Conservation (phyloP, 2,329 filamentous ascomycete species). For the Phaeosphaeria sp. region DNA sequence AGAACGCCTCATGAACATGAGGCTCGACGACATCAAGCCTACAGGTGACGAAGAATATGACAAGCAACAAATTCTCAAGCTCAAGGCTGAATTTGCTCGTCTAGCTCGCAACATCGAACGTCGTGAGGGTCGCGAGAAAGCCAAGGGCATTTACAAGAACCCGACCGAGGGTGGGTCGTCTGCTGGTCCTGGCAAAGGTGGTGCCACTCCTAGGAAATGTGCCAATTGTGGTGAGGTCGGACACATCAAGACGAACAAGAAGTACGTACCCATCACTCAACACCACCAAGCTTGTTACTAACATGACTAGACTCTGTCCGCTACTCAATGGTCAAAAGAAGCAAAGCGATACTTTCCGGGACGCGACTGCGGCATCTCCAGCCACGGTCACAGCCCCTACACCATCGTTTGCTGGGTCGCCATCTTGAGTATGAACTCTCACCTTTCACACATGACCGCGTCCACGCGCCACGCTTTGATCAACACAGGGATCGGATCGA, state of each 20-base stretch:
- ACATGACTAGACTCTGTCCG: constrained; percentile 44
- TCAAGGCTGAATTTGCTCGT: constrained; percentile 78
- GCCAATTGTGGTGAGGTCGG: constrained; percentile 96
- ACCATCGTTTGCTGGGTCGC: constrained; percentile 20
- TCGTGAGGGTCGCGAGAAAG: constrained; percentile 86
- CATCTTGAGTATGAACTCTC: constrained; percentile 1
- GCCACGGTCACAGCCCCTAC: constrained; percentile 17
- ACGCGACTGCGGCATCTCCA: constrained; percentile 40
- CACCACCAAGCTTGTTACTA: constrained; percentile 19
- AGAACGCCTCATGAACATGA: constrained; percentile 73
- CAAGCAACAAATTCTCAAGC: constrained; percentile 65
- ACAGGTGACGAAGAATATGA: constrained; percentile 74
- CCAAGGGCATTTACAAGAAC: constrained; percentile 67
- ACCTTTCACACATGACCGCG: background rate
- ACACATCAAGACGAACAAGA: constrained; percentile 99
- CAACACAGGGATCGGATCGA: background rate
- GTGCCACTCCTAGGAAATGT: constrained; percentile 79
- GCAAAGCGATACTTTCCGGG: constrained; percentile 47
- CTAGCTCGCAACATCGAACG: constrained; percentile 92
- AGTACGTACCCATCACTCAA: constrained; percentile 60
- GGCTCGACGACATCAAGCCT: constrained; percentile 69
- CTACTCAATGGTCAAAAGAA: constrained; percentile 48
- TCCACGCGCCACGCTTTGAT: background rate
- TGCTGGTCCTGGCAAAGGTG: constrained; percentile 53
- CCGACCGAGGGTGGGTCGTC: constrained; percentile 55